These are phyloP conservation scores for Globisporangium ultimum DNA, from an alignment of 352 stramenopile genomes.

Conservation along the genomic window DNA sequence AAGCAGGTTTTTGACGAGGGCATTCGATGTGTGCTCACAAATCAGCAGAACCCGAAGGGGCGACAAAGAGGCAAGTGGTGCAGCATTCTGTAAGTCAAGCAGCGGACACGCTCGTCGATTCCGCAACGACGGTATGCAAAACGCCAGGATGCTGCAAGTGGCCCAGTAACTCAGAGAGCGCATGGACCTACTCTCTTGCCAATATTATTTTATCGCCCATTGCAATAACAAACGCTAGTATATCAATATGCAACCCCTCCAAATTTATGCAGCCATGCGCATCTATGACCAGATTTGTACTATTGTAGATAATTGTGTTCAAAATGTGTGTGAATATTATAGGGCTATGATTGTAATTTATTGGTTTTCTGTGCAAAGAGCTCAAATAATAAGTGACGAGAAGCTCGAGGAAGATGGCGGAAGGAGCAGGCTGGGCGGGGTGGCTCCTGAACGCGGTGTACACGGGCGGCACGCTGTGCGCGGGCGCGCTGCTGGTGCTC, in stretches of 20 bases:
- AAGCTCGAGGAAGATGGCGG: constrained; percentile 23
- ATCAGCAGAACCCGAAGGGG: constrained; percentile 71
- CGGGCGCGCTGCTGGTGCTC: constrained; percentile 61
- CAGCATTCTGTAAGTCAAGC: constrained; percentile 55
- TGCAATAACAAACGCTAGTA: not conserved
- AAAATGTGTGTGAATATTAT: too few species aligned
- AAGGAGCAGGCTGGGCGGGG: constrained; percentile 31
- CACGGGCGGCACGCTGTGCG: constrained; percentile 52
- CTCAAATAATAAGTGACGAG: not conserved
- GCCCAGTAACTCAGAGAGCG: too few species aligned
- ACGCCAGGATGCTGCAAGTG: too few species aligned
- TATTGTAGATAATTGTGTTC: too few species aligned
- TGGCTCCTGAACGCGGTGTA: constrained; percentile 70
- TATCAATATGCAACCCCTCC: not conserved
- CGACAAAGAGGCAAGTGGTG: constrained; percentile 37
- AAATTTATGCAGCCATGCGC: not conserved
- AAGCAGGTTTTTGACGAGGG: constrained; percentile 94
- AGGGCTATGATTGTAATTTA: too few species aligned
- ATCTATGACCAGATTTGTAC: not conserved
- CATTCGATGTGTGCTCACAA: constrained; percentile 88
- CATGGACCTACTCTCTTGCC: too few species aligned
- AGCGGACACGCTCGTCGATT: not conserved
- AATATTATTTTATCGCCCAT: not conserved
- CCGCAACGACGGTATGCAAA: not conserved
- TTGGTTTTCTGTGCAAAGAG: too few species aligned